Evolutionary conservation across 1,139 yeast genomes (phyloP).

Genomic region (Ogataea hybrid): DNA sequence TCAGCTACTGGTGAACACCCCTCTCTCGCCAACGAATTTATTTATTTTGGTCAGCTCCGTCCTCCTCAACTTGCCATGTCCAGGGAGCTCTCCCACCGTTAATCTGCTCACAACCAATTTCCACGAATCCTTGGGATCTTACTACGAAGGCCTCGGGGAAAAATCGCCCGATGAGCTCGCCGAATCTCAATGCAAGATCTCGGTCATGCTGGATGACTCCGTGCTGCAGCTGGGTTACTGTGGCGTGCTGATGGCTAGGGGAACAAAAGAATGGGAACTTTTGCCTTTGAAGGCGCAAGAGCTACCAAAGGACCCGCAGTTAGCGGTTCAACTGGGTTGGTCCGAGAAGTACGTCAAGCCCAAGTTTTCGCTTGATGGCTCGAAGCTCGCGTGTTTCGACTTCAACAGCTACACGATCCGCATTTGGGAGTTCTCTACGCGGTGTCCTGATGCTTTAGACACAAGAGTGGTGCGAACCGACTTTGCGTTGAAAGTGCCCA

Average conservation of each 20-base stretch:
- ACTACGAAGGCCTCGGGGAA: slow-evolving; percentile 6
- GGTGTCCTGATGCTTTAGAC: slow-evolving; percentile 13
- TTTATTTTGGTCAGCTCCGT: slow-evolving; percentile 20
- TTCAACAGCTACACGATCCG: slow-evolving; percentile 18
- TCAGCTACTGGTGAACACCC: slow-evolving; percentile 17
- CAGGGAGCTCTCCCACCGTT: slow-evolving; percentile 3
- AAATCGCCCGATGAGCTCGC: slow-evolving; percentile 11
- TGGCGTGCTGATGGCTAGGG: slow-evolving; percentile 16
- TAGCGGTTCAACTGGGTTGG: background rate
- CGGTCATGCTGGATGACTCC: slow-evolving; percentile 18
- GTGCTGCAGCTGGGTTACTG: slow-evolving; percentile 20
- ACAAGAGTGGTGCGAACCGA: slow-evolving; percentile 12
- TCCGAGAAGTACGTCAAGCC: slow-evolving; percentile 11
- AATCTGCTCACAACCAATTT: slow-evolving; percentile 22
- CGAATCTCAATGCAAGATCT: slow-evolving; percentile 10
- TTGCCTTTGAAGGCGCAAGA: slow-evolving; percentile 14
- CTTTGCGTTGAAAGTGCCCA: slow-evolving; percentile 18
- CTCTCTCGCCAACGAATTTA: slow-evolving; percentile 13
- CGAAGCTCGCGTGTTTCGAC: slow-evolving; percentile 21
- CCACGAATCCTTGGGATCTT: slow-evolving; percentile 12
- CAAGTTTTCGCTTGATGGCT: slow-evolving; percentile 18
- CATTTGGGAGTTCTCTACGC: slow-evolving; percentile 20
- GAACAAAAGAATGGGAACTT: slow-evolving; percentile 17
- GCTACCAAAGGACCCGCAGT: background rate
- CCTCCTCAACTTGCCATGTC: slow-evolving; percentile 4